Percentiles rank a stretch among this genome's conserved stretches.
Evolutionary conservation across 129 eudicot species (phyloP).

Genomic region (Helichrysum umbraculigerum): DNA sequence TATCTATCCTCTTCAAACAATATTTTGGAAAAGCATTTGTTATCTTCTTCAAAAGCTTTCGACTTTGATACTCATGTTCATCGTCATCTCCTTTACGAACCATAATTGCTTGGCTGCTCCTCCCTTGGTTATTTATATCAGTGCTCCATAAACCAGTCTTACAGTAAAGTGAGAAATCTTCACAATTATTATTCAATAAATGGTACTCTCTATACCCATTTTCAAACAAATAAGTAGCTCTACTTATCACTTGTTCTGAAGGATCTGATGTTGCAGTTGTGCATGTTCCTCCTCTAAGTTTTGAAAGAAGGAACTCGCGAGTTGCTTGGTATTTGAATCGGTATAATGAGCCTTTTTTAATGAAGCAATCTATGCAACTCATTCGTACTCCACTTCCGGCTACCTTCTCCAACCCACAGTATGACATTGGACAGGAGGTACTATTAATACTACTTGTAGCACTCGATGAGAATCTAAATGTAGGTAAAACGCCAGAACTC

Average conservation of each 20-base stretch:
- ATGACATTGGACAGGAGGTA: neutral
- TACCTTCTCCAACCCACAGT: constrained; percentile 12
- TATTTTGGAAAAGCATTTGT: neutral
- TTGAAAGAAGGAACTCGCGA: neutral
- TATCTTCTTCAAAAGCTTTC: neutral
- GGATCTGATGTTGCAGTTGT: constrained; percentile 3
- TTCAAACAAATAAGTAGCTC: constrained; percentile 16
- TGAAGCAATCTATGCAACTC: constrained; percentile 22
- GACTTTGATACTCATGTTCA: no score
- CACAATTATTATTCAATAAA: neutral
- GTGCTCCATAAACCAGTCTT: neutral
- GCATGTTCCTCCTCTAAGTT: constrained; percentile 18
- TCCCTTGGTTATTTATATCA: neutral
- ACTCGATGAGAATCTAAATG: neutral
- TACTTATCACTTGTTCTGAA: neutral
- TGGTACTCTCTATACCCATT: neutral
- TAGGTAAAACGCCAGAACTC: neutral
- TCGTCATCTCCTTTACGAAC: neutral
- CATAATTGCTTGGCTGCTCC: constrained; percentile 19
- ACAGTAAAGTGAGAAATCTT: constrained; percentile 15
- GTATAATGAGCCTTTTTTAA: constrained; percentile 4
- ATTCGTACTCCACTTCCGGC: constrained; percentile 3
- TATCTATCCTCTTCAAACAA: neutral
- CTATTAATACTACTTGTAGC: neutral
- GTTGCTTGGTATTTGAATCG: constrained; percentile 18